Evolutionary conservation across 2,329 filamentous ascomycete species (phyloP).

Genomic region (Colletotrichum falcatum): DNA sequence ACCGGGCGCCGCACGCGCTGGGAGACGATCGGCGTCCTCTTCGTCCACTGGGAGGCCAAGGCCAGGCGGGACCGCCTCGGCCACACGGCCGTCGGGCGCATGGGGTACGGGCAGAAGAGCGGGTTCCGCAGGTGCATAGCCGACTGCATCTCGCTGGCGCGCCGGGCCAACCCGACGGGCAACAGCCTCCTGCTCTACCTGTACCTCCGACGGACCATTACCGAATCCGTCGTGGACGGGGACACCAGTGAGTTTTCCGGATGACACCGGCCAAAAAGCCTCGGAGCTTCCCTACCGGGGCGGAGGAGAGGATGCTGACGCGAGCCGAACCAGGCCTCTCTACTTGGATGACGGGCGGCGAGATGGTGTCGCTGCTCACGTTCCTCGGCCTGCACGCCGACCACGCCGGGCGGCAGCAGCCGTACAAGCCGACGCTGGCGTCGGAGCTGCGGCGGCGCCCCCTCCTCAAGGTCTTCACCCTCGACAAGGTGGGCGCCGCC

Average conservation of each 20-base stretch:
- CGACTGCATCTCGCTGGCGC: constrained; percentile 51
- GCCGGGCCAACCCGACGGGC: constrained; percentile 42
- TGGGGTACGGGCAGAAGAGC: constrained; percentile 3
- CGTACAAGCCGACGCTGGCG: constrained; percentile 50
- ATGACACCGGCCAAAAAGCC: too few species aligned
- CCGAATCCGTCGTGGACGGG: constrained; percentile 54
- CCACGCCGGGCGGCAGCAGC: constrained; percentile 39
- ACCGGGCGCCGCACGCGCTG: constrained; percentile 16
- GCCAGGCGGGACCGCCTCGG: constrained; percentile 12
- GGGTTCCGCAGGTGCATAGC: constrained; percentile 20
- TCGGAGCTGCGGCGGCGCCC: constrained; percentile 53
- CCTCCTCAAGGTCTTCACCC: constrained; percentile 52
- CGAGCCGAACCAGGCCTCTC: constrained; percentile 47
- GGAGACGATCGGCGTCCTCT: constrained; percentile 39
- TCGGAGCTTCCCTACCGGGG: too few species aligned
- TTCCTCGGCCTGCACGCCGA: constrained; percentile 53
- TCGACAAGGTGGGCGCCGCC: constrained; percentile 63
- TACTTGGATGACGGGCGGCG: constrained; percentile 53
- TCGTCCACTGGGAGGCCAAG: constrained; percentile 41
- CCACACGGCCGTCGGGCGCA: not conserved
- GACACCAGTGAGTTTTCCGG: constrained; percentile 55
- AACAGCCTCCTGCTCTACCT: constrained; percentile 56
- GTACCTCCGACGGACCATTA: constrained; percentile 48
- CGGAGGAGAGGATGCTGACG: not conserved
- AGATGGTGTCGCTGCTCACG: constrained; percentile 51